Base-by-base conservation (phyloP, 2,329 filamentous ascomycete species). In the Colletotrichum scovillei region DNA sequence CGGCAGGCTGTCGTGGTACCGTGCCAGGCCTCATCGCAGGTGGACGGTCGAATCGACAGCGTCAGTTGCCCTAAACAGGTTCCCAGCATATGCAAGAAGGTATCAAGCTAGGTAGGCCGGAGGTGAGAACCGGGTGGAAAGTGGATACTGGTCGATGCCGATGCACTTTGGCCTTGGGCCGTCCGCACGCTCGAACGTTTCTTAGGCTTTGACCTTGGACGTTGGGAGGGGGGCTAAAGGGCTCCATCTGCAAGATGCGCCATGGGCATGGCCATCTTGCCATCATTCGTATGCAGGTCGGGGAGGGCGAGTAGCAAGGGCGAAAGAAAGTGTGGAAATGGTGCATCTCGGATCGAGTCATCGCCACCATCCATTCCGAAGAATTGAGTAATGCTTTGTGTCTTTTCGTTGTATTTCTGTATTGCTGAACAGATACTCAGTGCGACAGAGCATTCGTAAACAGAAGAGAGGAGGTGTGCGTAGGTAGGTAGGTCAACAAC, bases 51-150 rank as follows among this genome's bases (percentile, higher is more conserved):
- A 70, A 70, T 73, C 60, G 56, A 65, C 60, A 46, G 46, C 52
- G 67, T 42, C 46, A 67, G 32, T 66, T 70, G 60, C 60, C 71
- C 67, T 70, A 73, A 73, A 73, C 71, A 62, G 56, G 71, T 65
- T 71, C 71, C 60, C 26, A 71, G 71, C 67, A 73, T 65, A 73
- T 70, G 67, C 67, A 73, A 19, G 49, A 49, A n/a, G 16, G 16
- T 49, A 49, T 49, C 16, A 22, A 49, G 19, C 42, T 49, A 62
- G 56, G 24, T 35, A 42, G 22, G 55, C 71, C 67, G 62, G 67
- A 71, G 30, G 52, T 71, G 67, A 62, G 71, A 63, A 57, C 67
- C 67, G 67, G 67, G 60, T 66, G 62, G 22, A 58, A 62, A 73
- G 71, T 73, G 71, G 71, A 66, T 63, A 71, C 68, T 26, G 26